Conservation (phyloP, 257 asterid genomes). For the Forsythia suspensa region DNA sequence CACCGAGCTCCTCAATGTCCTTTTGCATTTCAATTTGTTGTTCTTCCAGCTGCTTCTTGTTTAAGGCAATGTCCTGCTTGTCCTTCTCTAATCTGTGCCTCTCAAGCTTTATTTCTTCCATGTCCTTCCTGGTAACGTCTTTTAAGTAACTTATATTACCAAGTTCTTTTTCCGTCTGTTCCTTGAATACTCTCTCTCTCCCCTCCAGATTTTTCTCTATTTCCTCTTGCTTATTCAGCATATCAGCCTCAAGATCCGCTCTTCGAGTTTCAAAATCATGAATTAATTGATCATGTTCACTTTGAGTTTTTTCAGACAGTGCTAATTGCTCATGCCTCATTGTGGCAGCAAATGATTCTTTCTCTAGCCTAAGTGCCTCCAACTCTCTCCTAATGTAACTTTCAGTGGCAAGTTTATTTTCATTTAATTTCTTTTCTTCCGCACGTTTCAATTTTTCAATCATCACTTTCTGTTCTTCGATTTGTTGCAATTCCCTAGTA, state of each 20-base stretch:
- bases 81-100: constrained; percentile 60
- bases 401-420: constrained; percentile 52
- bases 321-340: constrained; percentile 60
- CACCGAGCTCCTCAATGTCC: constrained; percentile 70
- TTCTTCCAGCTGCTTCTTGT: constrained; percentile 59
- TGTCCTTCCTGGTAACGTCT: constrained; percentile 45
- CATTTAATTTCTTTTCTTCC: constrained; percentile 53
- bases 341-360: constrained; percentile 65
- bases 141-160: constrained; percentile 42
- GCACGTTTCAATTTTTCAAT: constrained; percentile 42
- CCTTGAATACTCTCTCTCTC: constrained; percentile 54
- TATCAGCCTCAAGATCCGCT: constrained; percentile 64
- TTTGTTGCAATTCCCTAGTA: constrained; percentile 38
- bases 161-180: constrained; percentile 48
- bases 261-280: constrained; percentile 57
- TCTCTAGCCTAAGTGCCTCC: constrained; percentile 68
- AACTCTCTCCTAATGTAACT: constrained; percentile 54
- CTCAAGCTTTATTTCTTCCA: constrained; percentile 43
- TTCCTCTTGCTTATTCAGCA: constrained; percentile 63
- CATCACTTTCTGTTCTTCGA: constrained; percentile 50
- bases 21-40: constrained; percentile 72
- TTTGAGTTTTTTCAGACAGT: constrained; percentile 46
- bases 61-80: constrained; percentile 44
- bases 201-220: constrained; percentile 50
- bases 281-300: constrained; percentile 47